Evolutionary conservation across 2,329 filamentous ascomycete genomes (phyloP), one percentile per base, ranked within the genome.

Genomic region (Ceratocystis ficicola): DNA sequence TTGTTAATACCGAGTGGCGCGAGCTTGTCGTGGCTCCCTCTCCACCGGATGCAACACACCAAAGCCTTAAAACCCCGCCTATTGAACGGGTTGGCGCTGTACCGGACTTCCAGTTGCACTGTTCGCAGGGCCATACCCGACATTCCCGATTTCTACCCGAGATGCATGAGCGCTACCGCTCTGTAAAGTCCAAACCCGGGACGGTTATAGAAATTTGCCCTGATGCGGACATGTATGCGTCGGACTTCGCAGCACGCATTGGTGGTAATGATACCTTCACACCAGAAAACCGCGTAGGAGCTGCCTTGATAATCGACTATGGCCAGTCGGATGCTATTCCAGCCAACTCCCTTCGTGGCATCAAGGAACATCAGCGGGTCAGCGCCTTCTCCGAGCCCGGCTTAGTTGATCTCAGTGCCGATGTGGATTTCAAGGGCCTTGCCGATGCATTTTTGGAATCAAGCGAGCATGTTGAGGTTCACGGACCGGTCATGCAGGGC

Each of bases 301-400:
- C 92, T 7, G 94, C 93, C 0, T 80, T 99, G n/a, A 90, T 99
- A 70, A 84, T 99, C 59, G 94, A 99, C 77, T 99, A 99, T 76
- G 94, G 94, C 20, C 62, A 44, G 15, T 76, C 84, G 2, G 80
- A 85, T 71, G 88, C 79, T 0, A 86, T 99, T 62, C 94, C 94
- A 2, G 79, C 88, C 68, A 95, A 96, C 79, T 95, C 91, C 0
- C 81, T 99, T 25, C 88, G 94, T 41, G 94, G 94, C 25, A 97
- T 99, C 74, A 83, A 86, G 44, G 79, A 81, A 15, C 94, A 99
- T 76, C 78, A 80, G 28, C 80, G 82, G 28, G 88, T 95, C 59
- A 91, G 86, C 25, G 90, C 94, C 3, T 90, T 99, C 71, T 80
- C 83, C 0, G 80, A 84, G 5, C 89, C 94, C 0, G 94, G 94